Conservation (phyloP, 2,329 filamentous ascomycete species). For the Penicillium oxalicum region DNA sequence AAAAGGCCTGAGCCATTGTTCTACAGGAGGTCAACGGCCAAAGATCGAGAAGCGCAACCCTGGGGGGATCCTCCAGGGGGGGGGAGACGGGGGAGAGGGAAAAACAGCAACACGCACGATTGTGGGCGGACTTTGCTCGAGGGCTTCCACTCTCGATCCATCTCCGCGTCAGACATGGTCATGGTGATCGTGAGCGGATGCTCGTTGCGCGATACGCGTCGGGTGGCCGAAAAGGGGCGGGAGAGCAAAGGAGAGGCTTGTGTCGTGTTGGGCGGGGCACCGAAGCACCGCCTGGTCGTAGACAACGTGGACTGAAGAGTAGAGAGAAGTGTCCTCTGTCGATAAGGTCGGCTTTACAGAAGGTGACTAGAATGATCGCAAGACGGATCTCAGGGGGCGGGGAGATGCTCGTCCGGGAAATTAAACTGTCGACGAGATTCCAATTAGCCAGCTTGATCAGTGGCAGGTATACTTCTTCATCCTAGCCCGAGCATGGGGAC, state of each 20-base stretch:
- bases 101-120: conserved; percentile 57
- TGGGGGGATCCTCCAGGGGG: no score
- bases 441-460: not conserved
- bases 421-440: conserved; percentile 2
- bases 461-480: conserved; percentile 4
- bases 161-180: conserved; percentile 57
- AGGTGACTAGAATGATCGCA: not conserved
- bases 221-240: not conserved
- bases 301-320: conserved; percentile 5
- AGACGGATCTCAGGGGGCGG: not conserved
- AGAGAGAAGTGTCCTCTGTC: conserved; percentile 24
- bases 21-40: conserved; percentile 45
- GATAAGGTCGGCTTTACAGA: conserved; percentile 11
- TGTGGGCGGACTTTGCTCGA: conserved; percentile 68
- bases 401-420: conserved; percentile 2
- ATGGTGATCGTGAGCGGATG: not conserved
- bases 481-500: not conserved
- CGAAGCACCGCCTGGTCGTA: conserved; percentile 7
- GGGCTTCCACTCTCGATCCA: conserved; percentile 73
- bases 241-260: conserved; percentile 4
- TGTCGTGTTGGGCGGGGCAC: conserved; percentile 7
- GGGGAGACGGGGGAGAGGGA: not conserved
- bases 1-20: conserved; percentile 82
- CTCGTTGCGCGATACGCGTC: not conserved
- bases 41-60: no score